These are phyloP conservation scores for Wickerhamiella slavikovae DNA, from an alignment of 805 yeast species.

Conservation along the genomic window DNA sequence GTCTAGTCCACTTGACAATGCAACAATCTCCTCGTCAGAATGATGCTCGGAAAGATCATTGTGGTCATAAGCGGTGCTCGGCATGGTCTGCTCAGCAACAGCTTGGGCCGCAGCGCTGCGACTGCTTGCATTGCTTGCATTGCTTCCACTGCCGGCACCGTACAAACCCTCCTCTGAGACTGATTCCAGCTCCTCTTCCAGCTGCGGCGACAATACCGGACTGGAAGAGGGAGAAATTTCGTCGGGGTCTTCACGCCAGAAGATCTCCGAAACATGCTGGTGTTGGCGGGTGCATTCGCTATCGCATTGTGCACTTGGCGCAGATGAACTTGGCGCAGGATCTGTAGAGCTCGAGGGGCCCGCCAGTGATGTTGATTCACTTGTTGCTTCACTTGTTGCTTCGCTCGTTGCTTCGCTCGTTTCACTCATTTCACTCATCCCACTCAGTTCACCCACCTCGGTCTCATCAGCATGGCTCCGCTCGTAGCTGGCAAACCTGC, in stretches of 20 bases:
- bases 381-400: neutral
- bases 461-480: constrained; percentile 3
- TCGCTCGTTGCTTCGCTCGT: neutral
- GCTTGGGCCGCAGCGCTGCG: neutral
- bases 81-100: neutral
- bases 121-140: too few species aligned
- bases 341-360: neutral
- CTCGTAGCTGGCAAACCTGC: constrained; percentile 8
- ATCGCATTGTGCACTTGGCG: neutral
- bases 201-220: too few species aligned
- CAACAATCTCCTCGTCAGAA: neutral
- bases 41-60: neutral
- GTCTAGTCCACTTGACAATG: neutral
- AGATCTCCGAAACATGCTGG: constrained; percentile 8
- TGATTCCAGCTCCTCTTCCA: too few species aligned
- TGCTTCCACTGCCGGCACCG: too few species aligned
- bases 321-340: neutral
- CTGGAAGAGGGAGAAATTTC: too few species aligned
- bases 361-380: neutral
- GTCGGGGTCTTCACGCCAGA: constrained; percentile 9
- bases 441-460: constrained; percentile 3
- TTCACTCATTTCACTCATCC: neutral
- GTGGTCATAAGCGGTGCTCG: neutral
- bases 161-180: too few species aligned
- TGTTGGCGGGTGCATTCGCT: neutral